Percentiles rank a stretch among this genome's conserved stretches.
phyloP scores from a whole-genome alignment of 441 rosid genomes.

The Capsella rubella region DNA sequence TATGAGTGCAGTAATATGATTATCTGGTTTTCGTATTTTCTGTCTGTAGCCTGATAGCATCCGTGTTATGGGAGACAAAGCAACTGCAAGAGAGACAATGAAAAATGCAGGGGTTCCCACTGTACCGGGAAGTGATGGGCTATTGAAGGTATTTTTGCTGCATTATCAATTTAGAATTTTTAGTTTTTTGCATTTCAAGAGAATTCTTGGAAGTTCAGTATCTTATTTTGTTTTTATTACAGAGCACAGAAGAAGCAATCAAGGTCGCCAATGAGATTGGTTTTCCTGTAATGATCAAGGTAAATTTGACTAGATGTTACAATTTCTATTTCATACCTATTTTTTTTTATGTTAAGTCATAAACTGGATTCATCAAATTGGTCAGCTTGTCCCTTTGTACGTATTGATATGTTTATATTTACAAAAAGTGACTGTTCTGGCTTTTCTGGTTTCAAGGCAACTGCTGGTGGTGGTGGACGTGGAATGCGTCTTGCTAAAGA shows the following conservation, averaged over 20 bases:
- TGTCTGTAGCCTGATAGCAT: constrained; percentile 89
- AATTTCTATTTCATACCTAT: neutral
- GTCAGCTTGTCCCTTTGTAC: neutral
- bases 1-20: neutral
- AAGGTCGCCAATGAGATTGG: constrained; percentile 87
- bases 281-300: constrained; percentile 98
- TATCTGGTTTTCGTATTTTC: neutral
- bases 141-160: constrained; percentile 66
- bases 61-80: constrained; percentile 96
- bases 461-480: constrained; percentile 99
- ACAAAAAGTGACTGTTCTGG: neutral
- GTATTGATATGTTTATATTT: neutral
- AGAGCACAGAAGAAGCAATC: constrained; percentile 93
- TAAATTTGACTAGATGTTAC: constrained; percentile 37
- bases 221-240: constrained; percentile 14
- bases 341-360: neutral
- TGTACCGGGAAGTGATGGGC: constrained; percentile 97
- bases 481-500: constrained; percentile 99
- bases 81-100: constrained; percentile 98
- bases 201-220: neutral
- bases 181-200: neutral
- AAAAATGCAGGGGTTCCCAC: constrained; percentile 99
- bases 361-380: constrained; percentile 9
- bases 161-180: constrained; percentile 27
- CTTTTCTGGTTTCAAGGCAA: constrained; percentile 64